Evolutionary conservation across 139 green algal genomes (phyloP).

Genomic region (Medakamo hakoo): DNA sequence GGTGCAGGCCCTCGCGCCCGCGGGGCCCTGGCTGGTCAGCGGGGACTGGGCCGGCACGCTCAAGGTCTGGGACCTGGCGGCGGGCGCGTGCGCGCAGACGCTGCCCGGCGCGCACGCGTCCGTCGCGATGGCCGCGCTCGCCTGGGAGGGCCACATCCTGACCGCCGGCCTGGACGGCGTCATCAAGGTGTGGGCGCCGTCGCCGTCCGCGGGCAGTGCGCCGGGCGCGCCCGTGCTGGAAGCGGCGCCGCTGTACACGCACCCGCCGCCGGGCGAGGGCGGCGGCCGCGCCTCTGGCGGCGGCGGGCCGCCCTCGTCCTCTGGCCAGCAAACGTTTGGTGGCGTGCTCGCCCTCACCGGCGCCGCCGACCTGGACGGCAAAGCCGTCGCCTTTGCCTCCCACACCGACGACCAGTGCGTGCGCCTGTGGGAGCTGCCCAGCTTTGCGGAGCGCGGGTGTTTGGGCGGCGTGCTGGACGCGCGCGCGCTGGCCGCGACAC

Average conservation of each 20-base stretch:
- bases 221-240: constrained; percentile 20
- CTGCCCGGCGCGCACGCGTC: constrained; percentile 26
- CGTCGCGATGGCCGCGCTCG: constrained; percentile 37
- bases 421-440: constrained; percentile 40
- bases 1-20: constrained; percentile 26
- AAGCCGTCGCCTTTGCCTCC: constrained; percentile 28
- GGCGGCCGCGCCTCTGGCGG: no score
- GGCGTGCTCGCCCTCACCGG: constrained; percentile 29
- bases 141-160: constrained; percentile 49
- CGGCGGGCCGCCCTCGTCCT: no score
- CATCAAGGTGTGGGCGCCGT: constrained; percentile 33
- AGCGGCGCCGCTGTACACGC: constrained; percentile 13
- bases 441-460: constrained; percentile 33
- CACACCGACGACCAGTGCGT: constrained; percentile 38
- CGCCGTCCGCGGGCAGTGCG: constrained; percentile 7
- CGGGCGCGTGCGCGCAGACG: constrained; percentile 30
- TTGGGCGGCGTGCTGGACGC: constrained; percentile 30
- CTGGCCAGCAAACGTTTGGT: no score
- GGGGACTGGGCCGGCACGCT: constrained; percentile 47
- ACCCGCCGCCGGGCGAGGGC: not conserved
- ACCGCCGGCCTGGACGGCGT: constrained; percentile 43
- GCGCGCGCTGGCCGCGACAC: constrained; percentile 16
- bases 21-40: constrained; percentile 41
- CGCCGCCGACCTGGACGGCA: constrained; percentile 17
- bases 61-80: constrained; percentile 53